Base-by-base conservation (phyloP, 2,329 filamentous ascomycete species). In the Periconia sp. region DNA sequence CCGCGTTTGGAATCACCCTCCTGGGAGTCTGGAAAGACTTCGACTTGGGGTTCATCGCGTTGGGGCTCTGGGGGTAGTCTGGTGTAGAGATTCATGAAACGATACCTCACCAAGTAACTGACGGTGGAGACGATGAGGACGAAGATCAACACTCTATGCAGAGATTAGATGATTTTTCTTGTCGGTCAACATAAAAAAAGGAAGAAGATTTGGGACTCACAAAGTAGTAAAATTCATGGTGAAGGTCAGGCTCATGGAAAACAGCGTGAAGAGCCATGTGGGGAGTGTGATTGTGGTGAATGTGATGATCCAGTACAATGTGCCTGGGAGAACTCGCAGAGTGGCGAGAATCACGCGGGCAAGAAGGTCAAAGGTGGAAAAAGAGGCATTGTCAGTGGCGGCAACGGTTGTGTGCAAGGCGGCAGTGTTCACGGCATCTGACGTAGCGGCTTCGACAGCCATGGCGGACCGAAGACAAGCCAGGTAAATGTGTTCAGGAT, bases 161-260 rank as follows among this genome's bases (percentile, higher is more conserved):
- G 15, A 37, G 33, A 14, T n/a, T 6, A 9, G 8, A 17, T 65
- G 50, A 68, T 66, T 77, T 73, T 48, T 48, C 15, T 19, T 60
- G 18, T 50, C 3, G 8, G 23, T 42, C 2, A 1, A 13, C 1
- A 37, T 19, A 31, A 13, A 46, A 18, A 27, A 30, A 58, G 15
- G 40, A 46, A 18, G 27, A 30, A 58, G 15, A 37, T 20, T 13
- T 14, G 33, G 3, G 15, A 66, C 86, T 70, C 85, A 95, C 86
- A 99, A 76, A 17, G 94, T 99, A 18, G 93, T 97, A 64, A 94
- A 93, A 72, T 97, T 97, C 92, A 99, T 95, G 11, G 94, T 99
- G 69, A 99, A 91, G 0, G 94, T 99, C 79, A 96, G 80, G 74
- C 90, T 97, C 59, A 91, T 93, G 6, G 92, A 96, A 69, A 96